Percentiles rank a stretch among this genome's conserved stretches.
These are phyloP conservation scores for Adansonia digitata DNA, from an alignment of 345 rosid species.

Conservation along the genomic window DNA sequence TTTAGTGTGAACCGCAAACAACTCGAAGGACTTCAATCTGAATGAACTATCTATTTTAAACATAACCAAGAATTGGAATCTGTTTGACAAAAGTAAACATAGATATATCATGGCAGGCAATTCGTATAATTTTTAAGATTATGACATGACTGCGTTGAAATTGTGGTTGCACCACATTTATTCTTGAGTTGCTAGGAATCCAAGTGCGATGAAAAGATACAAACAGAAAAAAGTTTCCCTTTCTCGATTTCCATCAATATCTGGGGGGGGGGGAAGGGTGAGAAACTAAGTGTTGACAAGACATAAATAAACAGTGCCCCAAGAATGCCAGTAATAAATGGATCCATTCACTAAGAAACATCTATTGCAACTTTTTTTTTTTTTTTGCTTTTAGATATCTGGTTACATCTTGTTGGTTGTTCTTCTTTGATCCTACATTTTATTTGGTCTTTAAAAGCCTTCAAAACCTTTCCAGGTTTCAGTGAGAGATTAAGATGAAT, in stretches of 20 bases:
- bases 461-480: not conserved
- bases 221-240: not conserved
- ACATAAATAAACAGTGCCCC: not conserved
- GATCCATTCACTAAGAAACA: not conserved
- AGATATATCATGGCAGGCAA: constrained; percentile 2
- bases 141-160: not conserved
- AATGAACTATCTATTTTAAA: not conserved
- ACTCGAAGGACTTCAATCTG: not conserved
- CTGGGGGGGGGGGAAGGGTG: not conserved
- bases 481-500: not conserved
- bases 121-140: constrained; percentile 8
- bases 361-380: not conserved
- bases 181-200: not conserved
- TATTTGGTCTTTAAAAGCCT: not conserved
- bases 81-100: not conserved
- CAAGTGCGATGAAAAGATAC: not conserved
- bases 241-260: not conserved
- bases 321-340: not conserved
- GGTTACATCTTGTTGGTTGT: not conserved
- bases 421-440: not conserved
- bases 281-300: not conserved
- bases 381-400: not conserved
- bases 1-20: not conserved
- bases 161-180: constrained; percentile 5
- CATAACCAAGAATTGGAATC: constrained; percentile 1